Evolutionary conservation across 495 filamentous ascomycete genomes (phyloP).

Genomic region (Penicillium subrubescens): DNA sequence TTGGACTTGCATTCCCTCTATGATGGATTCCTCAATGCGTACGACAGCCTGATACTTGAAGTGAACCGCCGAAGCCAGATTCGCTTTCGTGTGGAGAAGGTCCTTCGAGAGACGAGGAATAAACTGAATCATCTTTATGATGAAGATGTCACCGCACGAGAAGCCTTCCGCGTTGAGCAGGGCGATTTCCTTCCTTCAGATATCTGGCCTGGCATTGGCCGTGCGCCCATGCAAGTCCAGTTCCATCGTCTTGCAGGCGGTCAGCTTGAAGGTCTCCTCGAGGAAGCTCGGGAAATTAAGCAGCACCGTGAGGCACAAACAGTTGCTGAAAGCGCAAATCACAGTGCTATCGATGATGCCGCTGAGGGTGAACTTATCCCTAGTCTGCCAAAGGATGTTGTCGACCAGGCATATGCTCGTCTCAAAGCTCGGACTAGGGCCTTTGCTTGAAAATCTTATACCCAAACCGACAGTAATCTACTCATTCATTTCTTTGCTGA

Average conservation of each 20-base stretch:
- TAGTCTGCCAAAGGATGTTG: constrained; percentile 53
- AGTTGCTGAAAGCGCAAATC: background rate
- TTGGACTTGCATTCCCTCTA: constrained; percentile 75
- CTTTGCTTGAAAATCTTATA: constrained; percentile 4
- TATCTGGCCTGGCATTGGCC: constrained; percentile 77
- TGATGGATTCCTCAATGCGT: constrained; percentile 79
- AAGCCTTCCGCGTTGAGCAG: constrained; percentile 77
- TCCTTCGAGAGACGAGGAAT: constrained; percentile 72
- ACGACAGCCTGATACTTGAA: constrained; percentile 82
- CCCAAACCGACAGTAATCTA: background rate
- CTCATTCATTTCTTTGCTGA: background rate
- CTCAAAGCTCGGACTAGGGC: constrained; percentile 33
- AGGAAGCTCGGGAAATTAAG: constrained; percentile 7
- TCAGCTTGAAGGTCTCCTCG: constrained; percentile 28
- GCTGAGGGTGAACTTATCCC: constrained; percentile 52
- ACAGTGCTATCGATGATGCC: constrained; percentile 18
- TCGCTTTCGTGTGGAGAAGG: constrained; percentile 70
- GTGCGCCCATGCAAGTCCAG: constrained; percentile 60
- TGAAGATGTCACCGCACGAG: constrained; percentile 71
- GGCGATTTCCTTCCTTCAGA: constrained; percentile 87
- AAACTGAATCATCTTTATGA: constrained; percentile 76
- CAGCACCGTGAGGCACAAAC: constrained; percentile 3
- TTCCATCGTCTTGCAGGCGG: constrained; percentile 48
- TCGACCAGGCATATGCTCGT: constrained; percentile 54
- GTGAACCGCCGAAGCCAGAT: constrained; percentile 70